A percentile compares a stretch with the other conserved stretches of the same genome.
phyloP scores from a whole-genome alignment of 2,329 filamentous ascomycete species.

The Fusarium camptoceras region DNA sequence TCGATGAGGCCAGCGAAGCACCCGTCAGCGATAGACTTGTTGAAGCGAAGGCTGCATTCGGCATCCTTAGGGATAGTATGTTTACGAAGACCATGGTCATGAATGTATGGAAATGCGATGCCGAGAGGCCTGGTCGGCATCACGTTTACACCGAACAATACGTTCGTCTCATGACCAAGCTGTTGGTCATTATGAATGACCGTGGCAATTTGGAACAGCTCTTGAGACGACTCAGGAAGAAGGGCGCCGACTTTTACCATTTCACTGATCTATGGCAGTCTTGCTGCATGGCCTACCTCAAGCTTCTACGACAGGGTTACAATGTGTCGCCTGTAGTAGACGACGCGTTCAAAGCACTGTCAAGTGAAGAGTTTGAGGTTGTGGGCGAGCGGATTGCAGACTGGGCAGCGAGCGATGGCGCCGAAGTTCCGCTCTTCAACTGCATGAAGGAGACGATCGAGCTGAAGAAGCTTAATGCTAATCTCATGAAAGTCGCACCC shows the following conservation, averaged over 20 bases:
- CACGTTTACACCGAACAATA: slow-evolving; percentile 93
- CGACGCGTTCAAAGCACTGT: slow-evolving; percentile 66
- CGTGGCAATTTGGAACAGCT: slow-evolving; percentile 81
- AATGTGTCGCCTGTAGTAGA: slow-evolving; percentile 60
- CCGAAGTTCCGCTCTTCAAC: slow-evolving; percentile 58
- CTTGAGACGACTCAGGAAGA: slow-evolving; percentile 82
- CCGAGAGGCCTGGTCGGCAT: slow-evolving; percentile 84
- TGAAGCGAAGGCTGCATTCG: slow-evolving; percentile 82
- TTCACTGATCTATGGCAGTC: slow-evolving; percentile 70
- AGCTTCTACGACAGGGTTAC: slow-evolving; percentile 63
- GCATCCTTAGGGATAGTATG: slow-evolving; percentile 77
- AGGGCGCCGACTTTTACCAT: slow-evolving; percentile 79
- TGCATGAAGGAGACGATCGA: slow-evolving; percentile 70
- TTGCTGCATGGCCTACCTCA: slow-evolving; percentile 65
- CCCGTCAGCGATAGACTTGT: slow-evolving; percentile 62
- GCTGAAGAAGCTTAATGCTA: slow-evolving; percentile 80
- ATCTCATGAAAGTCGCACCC: slow-evolving; percentile 83
- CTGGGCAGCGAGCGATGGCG: slow-evolving; percentile 61
- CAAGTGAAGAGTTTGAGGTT: slow-evolving; percentile 68
- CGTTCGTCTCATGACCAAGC: slow-evolving; percentile 80
- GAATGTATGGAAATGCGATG: slow-evolving; percentile 94
- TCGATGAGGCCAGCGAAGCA: slow-evolving; percentile 55
- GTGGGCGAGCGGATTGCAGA: slow-evolving; percentile 65
- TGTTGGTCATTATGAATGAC: slow-evolving; percentile 81
- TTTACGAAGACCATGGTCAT: slow-evolving; percentile 96